A percentile compares a stretch with the other conserved stretches of the same genome.
Conservation (phyloP, 2,329 filamentous ascomycete genomes). For the Amauroascus niger region DNA sequence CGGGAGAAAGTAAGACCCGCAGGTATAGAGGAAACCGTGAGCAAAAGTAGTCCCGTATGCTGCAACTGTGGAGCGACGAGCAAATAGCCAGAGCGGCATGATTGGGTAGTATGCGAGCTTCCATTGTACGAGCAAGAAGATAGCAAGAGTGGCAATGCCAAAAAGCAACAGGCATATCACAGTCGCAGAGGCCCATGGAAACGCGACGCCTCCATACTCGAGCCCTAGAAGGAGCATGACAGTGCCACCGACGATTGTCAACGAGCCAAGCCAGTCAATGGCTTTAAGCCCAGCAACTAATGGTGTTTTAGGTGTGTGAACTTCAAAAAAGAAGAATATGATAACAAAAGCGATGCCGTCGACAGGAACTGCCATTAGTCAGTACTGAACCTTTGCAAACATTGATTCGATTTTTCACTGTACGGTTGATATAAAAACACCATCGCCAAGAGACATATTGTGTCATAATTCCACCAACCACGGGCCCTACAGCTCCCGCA, state of each 20-base stretch:
- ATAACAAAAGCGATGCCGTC: constrained; percentile 47
- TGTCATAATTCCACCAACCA: constrained; percentile 30
- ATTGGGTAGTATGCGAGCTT: constrained; percentile 60
- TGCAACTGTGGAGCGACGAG: constrained; percentile 54
- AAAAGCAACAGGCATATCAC: constrained; percentile 72
- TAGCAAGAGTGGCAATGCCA: constrained; percentile 50
- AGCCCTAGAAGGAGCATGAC: constrained; percentile 81
- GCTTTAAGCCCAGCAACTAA: constrained; percentile 48
- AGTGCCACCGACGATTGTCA: constrained; percentile 56
- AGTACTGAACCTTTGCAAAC: neutral
- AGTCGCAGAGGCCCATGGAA: constrained; percentile 64
- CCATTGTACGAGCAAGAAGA: constrained; percentile 66
- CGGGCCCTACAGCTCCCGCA: constrained; percentile 22
- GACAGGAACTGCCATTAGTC: constrained; percentile 40
- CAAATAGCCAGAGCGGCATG: constrained; percentile 65
- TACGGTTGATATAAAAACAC: constrained; percentile 52
- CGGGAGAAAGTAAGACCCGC: constrained; percentile 68
- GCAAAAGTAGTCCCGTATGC: constrained; percentile 58
- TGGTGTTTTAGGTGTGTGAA: constrained; percentile 52
- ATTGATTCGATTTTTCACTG: constrained; percentile 16
- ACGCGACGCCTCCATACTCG: constrained; percentile 67
- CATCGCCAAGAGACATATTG: constrained; percentile 51
- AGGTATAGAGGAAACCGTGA: constrained; percentile 70
- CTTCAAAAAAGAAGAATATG: constrained; percentile 50
- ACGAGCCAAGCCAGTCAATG: constrained; percentile 54